A percentile compares a stretch with the other conserved stretches of the same genome.
Conservation (phyloP, 306 rosid species). For the Corylus heterophylla region DNA sequence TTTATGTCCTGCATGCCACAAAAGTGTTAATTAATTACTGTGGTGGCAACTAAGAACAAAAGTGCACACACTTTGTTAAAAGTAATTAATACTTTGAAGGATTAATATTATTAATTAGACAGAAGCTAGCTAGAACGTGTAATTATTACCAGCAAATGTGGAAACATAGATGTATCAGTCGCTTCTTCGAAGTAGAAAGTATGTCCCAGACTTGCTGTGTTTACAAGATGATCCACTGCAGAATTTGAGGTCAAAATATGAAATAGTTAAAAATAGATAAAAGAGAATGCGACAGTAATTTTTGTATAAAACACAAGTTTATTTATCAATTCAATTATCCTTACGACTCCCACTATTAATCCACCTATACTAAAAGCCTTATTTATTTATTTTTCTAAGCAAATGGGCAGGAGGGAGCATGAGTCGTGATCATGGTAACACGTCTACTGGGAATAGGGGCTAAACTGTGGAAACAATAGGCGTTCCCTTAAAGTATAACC, state of each 20-base stretch:
- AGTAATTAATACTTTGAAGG: neutral
- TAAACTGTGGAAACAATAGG: no score
- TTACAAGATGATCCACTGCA: conserved; percentile 89
- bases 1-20: conserved; percentile 58
- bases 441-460: no score
- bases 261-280: no score
- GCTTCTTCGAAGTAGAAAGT: conserved; percentile 88
- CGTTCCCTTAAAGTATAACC: no score
- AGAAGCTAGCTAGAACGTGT: neutral
- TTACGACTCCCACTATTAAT: no score
- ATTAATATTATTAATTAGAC: neutral
- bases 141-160: conserved; percentile 69
- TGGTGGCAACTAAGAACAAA: neutral
- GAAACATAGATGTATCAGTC: conserved; percentile 74
- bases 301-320: no score
- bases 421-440: no score
- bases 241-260: neutral
- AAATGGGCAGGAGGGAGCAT: no score
- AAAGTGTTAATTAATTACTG: neutral
- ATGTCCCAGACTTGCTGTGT: conserved; percentile 84
- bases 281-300: no score
- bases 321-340: no score
- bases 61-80: neutral
- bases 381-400: no score
- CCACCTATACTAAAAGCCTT: no score